Conservation (phyloP, 768 basidiomycete genomes). For the Kwoniella newhampshirensis region DNA sequence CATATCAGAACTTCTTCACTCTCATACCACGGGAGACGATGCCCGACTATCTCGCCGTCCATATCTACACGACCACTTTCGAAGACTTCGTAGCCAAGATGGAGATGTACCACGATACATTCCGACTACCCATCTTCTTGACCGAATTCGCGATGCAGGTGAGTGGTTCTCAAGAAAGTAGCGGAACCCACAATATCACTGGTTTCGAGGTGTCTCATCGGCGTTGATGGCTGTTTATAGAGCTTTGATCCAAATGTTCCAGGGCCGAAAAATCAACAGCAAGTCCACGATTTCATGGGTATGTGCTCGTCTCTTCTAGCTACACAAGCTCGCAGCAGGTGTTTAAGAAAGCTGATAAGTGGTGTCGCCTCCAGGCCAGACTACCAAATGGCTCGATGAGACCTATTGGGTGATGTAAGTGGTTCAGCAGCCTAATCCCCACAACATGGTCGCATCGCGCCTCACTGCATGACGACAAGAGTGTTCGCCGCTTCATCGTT, state of each 20-base stretch:
- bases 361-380: conserved; percentile 25
- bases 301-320: no score
- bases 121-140: conserved; percentile 35
- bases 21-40: conserved; percentile 16
- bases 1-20: conserved; percentile 30
- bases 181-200: no score
- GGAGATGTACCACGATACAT: conserved; percentile 29
- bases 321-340: no score
- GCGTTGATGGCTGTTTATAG: no score
- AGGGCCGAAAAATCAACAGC: conserved; percentile 32
- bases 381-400: conserved; percentile 45
- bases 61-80: conserved; percentile 48
- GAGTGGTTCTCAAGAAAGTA: no score
- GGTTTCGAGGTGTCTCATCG: no score
- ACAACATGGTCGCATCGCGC: no score
- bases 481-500: conserved; percentile 1
- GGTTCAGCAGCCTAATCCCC: no score
- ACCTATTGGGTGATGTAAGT: conserved; percentile 39
- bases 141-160: conserved; percentile 47
- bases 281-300: conserved; percentile 51
- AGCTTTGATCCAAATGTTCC: conserved; percentile 43
- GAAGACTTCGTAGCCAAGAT: conserved; percentile 31
- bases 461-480: no score
- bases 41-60: conserved; percentile 39
- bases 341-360: not conserved